Conservation (phyloP, 2,329 filamentous ascomycete species). For the Ambrosiella cleistominuta region DNA sequence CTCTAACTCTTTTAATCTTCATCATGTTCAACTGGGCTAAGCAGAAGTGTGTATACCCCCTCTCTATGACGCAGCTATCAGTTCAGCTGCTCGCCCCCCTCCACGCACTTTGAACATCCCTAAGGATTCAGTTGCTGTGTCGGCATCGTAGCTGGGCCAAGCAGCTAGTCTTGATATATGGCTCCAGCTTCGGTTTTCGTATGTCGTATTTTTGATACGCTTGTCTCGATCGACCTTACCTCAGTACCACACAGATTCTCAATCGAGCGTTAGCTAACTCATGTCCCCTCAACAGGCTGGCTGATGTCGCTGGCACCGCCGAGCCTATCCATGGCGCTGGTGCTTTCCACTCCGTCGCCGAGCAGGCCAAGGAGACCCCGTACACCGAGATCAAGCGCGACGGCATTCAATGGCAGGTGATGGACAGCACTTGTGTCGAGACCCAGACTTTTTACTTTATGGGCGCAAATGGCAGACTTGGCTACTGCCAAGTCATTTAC, state of each 20-base stretch:
- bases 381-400: slow-evolving; percentile 65
- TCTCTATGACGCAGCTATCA: not conserved
- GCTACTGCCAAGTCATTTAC: slow-evolving; percentile 83
- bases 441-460: slow-evolving; percentile 88
- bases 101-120: slow-evolving; percentile 10
- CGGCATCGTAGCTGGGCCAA: slow-evolving; percentile 1
- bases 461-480: slow-evolving; percentile 58
- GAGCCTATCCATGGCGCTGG: slow-evolving; percentile 88
- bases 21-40: slow-evolving; percentile 90
- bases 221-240: not conserved
- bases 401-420: slow-evolving; percentile 64
- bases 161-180: not conserved
- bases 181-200: not conserved
- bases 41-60: slow-evolving; percentile 48
- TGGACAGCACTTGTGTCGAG: slow-evolving; percentile 80
- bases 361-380: slow-evolving; percentile 59
- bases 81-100: not conserved
- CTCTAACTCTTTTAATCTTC: slow-evolving; percentile 14
- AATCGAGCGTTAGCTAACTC: slow-evolving; percentile 1
- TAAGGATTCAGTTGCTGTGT: slow-evolving; percentile 15
- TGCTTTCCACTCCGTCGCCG: slow-evolving; percentile 70
- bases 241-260: not conserved
- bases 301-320: slow-evolving; percentile 80
- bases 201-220: not conserved
- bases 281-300: slow-evolving; percentile 30